A percentile compares a stretch with the other conserved stretches of the same genome.
phyloP scores from a whole-genome alignment of 805 yeast species.

The Ogataea paradorogensis region DNA sequence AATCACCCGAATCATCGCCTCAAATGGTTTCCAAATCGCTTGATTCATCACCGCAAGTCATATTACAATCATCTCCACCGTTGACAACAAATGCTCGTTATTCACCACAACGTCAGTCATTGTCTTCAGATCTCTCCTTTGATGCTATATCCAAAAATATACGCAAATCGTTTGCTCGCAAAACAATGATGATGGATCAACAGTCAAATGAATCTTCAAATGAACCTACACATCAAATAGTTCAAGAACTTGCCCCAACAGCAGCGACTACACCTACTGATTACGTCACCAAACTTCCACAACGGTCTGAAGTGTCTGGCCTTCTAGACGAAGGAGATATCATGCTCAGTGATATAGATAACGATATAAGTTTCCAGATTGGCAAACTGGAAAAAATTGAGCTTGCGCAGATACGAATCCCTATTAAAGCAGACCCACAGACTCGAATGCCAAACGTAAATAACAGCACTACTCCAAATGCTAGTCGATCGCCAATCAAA shows the following conservation, averaged over 20 bases:
- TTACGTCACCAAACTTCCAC: slow-evolving; percentile 3
- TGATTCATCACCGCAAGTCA: background rate
- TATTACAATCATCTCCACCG: background rate
- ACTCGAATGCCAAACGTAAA: slow-evolving; percentile 17
- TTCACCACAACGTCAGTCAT: background rate
- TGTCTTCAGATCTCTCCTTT: slow-evolving; percentile 25
- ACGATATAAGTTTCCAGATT: slow-evolving; percentile 25
- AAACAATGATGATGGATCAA: slow-evolving; percentile 13
- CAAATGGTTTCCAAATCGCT: too few relatives aligned
- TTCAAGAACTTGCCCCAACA: slow-evolving; percentile 3
- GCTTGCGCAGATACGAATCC: slow-evolving; percentile 25
- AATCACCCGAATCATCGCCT: background rate
- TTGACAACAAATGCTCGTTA: background rate
- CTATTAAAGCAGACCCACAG: slow-evolving; percentile 19
- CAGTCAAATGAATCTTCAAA: slow-evolving; percentile 4
- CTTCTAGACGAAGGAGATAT: slow-evolving; percentile 18
- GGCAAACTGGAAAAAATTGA: slow-evolving; percentile 32
- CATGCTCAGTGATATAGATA: slow-evolving; percentile 24
- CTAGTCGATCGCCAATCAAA: slow-evolving; percentile 29
- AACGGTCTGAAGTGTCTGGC: slow-evolving; percentile 4
- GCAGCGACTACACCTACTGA: slow-evolving; percentile 6
- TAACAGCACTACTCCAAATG: slow-evolving; percentile 23
- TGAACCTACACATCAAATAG: slow-evolving; percentile 2
- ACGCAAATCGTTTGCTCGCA: slow-evolving; percentile 31
- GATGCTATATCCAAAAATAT: slow-evolving; percentile 31